These are phyloP conservation scores for Nemania bipapillata DNA, from an alignment of 2,329 filamentous ascomycete genomes.

Conservation along the genomic window DNA sequence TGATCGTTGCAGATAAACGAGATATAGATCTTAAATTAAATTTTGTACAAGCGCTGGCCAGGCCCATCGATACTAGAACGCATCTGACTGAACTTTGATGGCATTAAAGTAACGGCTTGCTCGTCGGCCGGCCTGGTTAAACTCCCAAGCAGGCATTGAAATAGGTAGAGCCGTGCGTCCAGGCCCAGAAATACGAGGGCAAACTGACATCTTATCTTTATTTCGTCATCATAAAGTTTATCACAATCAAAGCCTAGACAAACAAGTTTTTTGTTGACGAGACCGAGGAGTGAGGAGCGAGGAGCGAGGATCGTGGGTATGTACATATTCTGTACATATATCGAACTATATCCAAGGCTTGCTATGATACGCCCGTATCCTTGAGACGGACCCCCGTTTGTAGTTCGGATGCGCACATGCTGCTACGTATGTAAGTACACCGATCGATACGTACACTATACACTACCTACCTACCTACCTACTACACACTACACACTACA, in stretches of 20 bases:
- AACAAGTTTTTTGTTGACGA: too few relatives aligned
- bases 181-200: not conserved
- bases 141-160: not conserved
- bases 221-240: too few relatives aligned
- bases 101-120: constrained; percentile 6
- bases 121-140: not conserved
- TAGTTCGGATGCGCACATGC: constrained; percentile 22
- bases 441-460: constrained; percentile 12
- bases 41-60: constrained; percentile 20
- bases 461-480: too few relatives aligned
- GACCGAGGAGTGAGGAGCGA: too few relatives aligned
- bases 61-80: constrained; percentile 25
- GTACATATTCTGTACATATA: too few relatives aligned
- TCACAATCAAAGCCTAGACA: constrained; percentile 4
- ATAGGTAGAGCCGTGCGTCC: not conserved
- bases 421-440: constrained; percentile 21
- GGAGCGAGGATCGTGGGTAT: constrained; percentile 10
- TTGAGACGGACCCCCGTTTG: not conserved
- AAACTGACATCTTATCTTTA: too few relatives aligned
- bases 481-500: too few relatives aligned
- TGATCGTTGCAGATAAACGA: constrained; percentile 25
- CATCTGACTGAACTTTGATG: constrained; percentile 2
- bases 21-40: constrained; percentile 25
- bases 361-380: constrained; percentile 28
- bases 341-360: not conserved